A percentile compares a stretch with the other conserved stretches of the same genome.
Evolutionary conservation across 208 protist species (phyloP).

Genomic region (Trypanosoma congolense): DNA sequence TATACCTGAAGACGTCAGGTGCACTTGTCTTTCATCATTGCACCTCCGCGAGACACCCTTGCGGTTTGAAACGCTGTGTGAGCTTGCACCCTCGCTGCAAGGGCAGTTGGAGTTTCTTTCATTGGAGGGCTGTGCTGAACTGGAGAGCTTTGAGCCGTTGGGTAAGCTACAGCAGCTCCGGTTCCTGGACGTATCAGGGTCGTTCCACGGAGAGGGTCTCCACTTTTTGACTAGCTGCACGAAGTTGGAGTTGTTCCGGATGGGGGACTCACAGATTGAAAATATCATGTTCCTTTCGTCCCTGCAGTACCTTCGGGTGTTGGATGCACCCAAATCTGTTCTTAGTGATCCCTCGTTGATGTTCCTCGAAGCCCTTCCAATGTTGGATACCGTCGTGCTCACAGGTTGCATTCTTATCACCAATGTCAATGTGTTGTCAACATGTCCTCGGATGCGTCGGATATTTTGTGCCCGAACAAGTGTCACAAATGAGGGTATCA

Average conservation of each 20-base stretch:
- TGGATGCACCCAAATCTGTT: conserved; percentile 51
- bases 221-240: conserved; percentile 39
- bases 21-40: conserved; percentile 33
- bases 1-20: conserved; percentile 34
- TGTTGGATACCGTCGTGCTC: conserved; percentile 68
- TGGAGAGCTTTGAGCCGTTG: conserved; percentile 45
- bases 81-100: conserved; percentile 38
- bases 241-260: conserved; percentile 69
- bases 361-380: conserved; percentile 47
- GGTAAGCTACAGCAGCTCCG: conserved; percentile 45
- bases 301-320: conserved; percentile 43
- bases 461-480: conserved; percentile 61
- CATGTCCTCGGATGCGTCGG: conserved; percentile 63
- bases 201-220: conserved; percentile 44
- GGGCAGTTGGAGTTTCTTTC: conserved; percentile 62
- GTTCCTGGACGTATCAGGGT: conserved; percentile 72
- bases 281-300: conserved; percentile 58
- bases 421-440: conserved; percentile 73
- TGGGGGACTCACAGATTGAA: conserved; percentile 52
- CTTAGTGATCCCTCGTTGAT: conserved; percentile 59
- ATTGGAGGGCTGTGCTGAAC: conserved; percentile 46
- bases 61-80: conserved; percentile 50
- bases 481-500: conserved; percentile 70
- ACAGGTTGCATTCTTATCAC: conserved; percentile 64
- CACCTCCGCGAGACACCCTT: conserved; percentile 50